Evolutionary conservation across 306 rosid species (phyloP).

Genomic region (Vicia villosa): DNA sequence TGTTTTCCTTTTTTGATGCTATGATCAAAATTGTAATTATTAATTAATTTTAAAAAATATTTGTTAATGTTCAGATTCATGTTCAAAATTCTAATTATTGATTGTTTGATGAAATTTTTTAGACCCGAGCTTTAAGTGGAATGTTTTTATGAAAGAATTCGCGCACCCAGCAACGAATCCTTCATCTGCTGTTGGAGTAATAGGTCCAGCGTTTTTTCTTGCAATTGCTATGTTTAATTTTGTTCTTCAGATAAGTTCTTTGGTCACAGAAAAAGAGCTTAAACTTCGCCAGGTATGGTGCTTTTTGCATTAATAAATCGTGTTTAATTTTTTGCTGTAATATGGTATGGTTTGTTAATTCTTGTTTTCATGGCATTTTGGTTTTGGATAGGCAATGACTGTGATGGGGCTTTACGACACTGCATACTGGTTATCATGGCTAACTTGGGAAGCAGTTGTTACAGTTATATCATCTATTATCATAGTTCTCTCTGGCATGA

Average conservation of each 20-base stretch:
- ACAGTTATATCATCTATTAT: slow-evolving; percentile 70
- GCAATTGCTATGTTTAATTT: slow-evolving; percentile 87
- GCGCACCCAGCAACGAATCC: slow-evolving; percentile 64
- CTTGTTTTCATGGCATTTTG: slow-evolving; percentile 3
- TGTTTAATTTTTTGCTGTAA: no score
- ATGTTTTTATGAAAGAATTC: slow-evolving; percentile 64
- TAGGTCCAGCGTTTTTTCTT: slow-evolving; percentile 73
- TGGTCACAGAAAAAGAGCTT: slow-evolving; percentile 85
- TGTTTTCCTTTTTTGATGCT: no score
- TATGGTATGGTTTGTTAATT: no score
- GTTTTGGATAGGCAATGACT: slow-evolving; percentile 68
- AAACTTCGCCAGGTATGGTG: slow-evolving; percentile 84
- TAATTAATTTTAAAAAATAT: neutral
- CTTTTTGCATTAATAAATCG: no score
- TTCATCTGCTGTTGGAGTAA: slow-evolving; percentile 42
- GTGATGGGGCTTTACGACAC: slow-evolving; percentile 93
- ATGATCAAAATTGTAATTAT: neutral
- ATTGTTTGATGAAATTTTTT: slow-evolving; percentile 30
- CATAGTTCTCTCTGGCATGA: slow-evolving; percentile 81
- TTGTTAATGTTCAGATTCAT: neutral
- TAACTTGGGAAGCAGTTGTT: slow-evolving; percentile 75
- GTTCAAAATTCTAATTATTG: no score
- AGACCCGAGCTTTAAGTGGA: slow-evolving; percentile 80
- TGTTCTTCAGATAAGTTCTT: slow-evolving; percentile 77
- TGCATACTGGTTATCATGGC: slow-evolving; percentile 94